Conservation (phyloP, 2,329 filamentous ascomycete genomes). For the Diaporthe sp. region DNA sequence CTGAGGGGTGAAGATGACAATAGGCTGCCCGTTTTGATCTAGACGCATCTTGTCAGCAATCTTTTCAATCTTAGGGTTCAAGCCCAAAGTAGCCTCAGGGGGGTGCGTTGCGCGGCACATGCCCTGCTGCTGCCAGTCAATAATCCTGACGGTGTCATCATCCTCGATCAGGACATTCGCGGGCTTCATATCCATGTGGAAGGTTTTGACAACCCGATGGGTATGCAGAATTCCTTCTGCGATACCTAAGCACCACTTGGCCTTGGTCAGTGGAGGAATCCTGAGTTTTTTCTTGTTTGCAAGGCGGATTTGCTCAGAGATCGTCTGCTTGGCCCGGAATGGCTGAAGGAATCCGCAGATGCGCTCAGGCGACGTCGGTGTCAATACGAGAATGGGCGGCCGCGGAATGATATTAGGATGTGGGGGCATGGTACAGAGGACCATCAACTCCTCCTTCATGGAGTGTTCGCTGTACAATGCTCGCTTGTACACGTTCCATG, state of each 20-base stretch:
- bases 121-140: slow-evolving; percentile 20
- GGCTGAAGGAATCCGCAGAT: neutral
- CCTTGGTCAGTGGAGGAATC: neutral
- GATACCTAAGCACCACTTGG: slow-evolving; percentile 4
- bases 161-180: slow-evolving; percentile 6
- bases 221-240: neutral
- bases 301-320: neutral
- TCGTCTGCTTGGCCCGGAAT: slow-evolving; percentile 2
- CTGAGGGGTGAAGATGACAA: slow-evolving; percentile 3
- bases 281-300: neutral
- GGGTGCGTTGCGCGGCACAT: slow-evolving; percentile 15
- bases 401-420: slow-evolving; percentile 9
- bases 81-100: neutral
- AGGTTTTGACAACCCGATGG: neutral
- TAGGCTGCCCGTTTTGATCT: neutral
- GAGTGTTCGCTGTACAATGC: slow-evolving; percentile 15
- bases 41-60: slow-evolving; percentile 11
- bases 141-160: neutral
- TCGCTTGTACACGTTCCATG: neutral
- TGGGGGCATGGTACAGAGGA: slow-evolving; percentile 1
- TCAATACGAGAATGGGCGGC: slow-evolving; percentile 2
- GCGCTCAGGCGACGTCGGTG: neutral
- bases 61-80: neutral
- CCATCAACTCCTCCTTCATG: slow-evolving; percentile 7
- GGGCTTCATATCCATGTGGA: slow-evolving; percentile 27